These are phyloP conservation scores for Meyerozyma sp. DNA, from an alignment of 1,139 yeast species.

Conservation along the genomic window DNA sequence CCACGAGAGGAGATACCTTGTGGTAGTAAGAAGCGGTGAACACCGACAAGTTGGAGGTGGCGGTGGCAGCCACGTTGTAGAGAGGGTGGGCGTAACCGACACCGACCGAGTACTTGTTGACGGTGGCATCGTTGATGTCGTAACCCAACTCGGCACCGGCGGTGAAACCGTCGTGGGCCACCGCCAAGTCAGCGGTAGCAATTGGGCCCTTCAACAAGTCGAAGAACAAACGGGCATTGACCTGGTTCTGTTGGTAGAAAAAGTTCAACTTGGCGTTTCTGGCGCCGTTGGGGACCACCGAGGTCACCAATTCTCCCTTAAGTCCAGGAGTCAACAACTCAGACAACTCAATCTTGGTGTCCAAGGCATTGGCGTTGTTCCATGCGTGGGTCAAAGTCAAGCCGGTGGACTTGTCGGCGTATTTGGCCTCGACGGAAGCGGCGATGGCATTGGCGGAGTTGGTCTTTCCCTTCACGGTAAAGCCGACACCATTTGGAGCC, in stretches of 20 bases:
- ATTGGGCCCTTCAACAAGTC: slow-evolving; percentile 94
- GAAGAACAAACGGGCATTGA: slow-evolving; percentile 92
- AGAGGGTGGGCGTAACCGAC: slow-evolving; percentile 88
- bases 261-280: slow-evolving; percentile 89
- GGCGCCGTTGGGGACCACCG: slow-evolving; percentile 82
- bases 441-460: slow-evolving; percentile 78
- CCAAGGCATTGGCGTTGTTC: slow-evolving; percentile 90
- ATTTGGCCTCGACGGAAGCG: slow-evolving; percentile 89
- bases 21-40: slow-evolving; percentile 97
- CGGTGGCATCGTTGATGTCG: slow-evolving; percentile 88
- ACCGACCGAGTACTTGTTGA: slow-evolving; percentile 92
- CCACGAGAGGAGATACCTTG: slow-evolving; percentile 84
- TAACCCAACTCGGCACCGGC: slow-evolving; percentile 98
- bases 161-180: slow-evolving; percentile 94
- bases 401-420: slow-evolving; percentile 90
- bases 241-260: slow-evolving; percentile 87
- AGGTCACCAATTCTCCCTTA: slow-evolving; percentile 86
- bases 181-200: slow-evolving; percentile 90
- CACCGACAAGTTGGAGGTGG: slow-evolving; percentile 83
- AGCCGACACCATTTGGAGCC: slow-evolving; percentile 95
- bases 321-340: slow-evolving; percentile 94
- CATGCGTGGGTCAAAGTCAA: slow-evolving; percentile 95
- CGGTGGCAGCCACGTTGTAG: slow-evolving; percentile 84
- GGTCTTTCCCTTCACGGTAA: slow-evolving; percentile 92
- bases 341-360: slow-evolving; percentile 88